phyloP scores from a whole-genome alignment of 2,329 filamentous ascomycete species.

The Zalaria obscura region DNA sequence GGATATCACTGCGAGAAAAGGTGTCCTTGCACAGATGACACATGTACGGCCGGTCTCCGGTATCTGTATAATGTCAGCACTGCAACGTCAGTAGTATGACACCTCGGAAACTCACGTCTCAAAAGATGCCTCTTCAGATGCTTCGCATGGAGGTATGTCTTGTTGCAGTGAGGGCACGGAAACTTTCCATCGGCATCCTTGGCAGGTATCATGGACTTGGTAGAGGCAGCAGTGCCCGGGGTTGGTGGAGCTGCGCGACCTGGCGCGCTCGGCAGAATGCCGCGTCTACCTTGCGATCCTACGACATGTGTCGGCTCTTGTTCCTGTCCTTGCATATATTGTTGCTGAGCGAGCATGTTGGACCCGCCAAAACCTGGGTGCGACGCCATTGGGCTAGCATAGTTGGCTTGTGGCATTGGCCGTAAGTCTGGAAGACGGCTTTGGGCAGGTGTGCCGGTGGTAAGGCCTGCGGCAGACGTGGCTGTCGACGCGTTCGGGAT shows the following conservation, averaged over 20 bases:
- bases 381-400: slow-evolving; percentile 18
- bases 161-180: slow-evolving; percentile 93
- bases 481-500: slow-evolving; percentile 18
- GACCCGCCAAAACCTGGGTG: slow-evolving; percentile 21
- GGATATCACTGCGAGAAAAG: slow-evolving; percentile 92
- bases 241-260: slow-evolving; percentile 67
- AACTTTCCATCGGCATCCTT: slow-evolving; percentile 98
- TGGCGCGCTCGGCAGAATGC: slow-evolving; percentile 81
- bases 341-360: slow-evolving; percentile 14
- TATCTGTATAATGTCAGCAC: slow-evolving; percentile 49
- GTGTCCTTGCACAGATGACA: slow-evolving; percentile 96
- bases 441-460: slow-evolving; percentile 6
- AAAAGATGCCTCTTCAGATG: slow-evolving; percentile 93
- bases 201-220: slow-evolving; percentile 75
- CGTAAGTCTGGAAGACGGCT: slow-evolving; percentile 24
- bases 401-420: slow-evolving; percentile 25
- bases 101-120: slow-evolving; percentile 58
- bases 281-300: slow-evolving; percentile 81
- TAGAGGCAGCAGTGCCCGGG: slow-evolving; percentile 39
- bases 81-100: slow-evolving; percentile 1
- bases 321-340: slow-evolving; percentile 24
- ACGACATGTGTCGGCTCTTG: slow-evolving; percentile 75
- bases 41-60: slow-evolving; percentile 94
- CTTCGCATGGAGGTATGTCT: slow-evolving; percentile 95
- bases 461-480: slow-evolving; percentile 12